Evolutionary conservation across 2,329 filamentous ascomycete species (phyloP).

Genomic region (Fusarium austroafricanum): DNA sequence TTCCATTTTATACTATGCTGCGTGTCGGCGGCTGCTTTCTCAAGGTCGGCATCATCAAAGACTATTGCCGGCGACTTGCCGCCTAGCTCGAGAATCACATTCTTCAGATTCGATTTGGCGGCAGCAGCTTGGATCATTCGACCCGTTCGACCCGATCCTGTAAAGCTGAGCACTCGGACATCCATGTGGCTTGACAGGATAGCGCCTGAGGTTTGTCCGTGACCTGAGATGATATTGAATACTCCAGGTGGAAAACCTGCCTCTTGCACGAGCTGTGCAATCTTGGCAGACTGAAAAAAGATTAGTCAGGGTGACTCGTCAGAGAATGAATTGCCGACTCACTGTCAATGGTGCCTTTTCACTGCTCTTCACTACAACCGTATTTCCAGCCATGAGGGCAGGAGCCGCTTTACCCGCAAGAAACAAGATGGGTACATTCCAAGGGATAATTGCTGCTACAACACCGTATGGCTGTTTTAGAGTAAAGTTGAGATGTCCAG

Average conservation of each 20-base stretch:
- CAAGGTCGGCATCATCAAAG: conserved; percentile 63
- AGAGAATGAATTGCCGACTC: no score
- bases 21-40: conserved; percentile 59
- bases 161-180: conserved; percentile 80
- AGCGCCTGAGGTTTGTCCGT: conserved; percentile 73
- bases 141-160: conserved; percentile 77
- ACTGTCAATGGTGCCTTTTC: conserved; percentile 31
- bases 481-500: conserved; percentile 58
- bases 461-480: conserved; percentile 63
- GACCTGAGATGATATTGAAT: conserved; percentile 78
- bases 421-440: conserved; percentile 63
- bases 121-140: conserved; percentile 77
- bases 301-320: no score
- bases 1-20: conserved; percentile 60
- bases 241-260: conserved; percentile 81
- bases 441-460: conserved; percentile 66
- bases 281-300: background rate
- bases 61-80: conserved; percentile 74
- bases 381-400: conserved; percentile 23
- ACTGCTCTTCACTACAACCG: conserved; percentile 18
- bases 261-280: conserved; percentile 70
- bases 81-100: conserved; percentile 74
- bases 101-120: conserved; percentile 71
- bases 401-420: conserved; percentile 55
- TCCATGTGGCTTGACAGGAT: conserved; percentile 74